Evolutionary conservation across 73 alveolate genomes (phyloP).

Genomic region (Tetrahymena thermophila): DNA sequence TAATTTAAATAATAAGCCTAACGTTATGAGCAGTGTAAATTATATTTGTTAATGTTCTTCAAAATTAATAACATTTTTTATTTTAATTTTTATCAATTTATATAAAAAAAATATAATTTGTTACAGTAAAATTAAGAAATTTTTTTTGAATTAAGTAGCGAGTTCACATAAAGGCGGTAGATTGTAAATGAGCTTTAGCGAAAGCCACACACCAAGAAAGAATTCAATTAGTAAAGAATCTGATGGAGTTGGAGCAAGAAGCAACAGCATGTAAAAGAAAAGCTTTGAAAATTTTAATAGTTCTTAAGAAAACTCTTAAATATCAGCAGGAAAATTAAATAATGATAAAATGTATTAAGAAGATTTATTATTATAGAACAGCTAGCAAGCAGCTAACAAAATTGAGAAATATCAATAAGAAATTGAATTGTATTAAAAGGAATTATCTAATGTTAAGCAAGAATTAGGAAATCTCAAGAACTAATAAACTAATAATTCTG

Average conservation of each 20-base stretch:
- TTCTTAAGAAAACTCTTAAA: not conserved
- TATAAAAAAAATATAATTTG: too few relatives aligned
- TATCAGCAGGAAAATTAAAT: not conserved
- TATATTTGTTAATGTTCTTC: too few relatives aligned
- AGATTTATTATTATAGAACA: not conserved
- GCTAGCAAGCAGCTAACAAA: not conserved
- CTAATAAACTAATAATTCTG: not conserved
- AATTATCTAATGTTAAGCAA: not conserved
- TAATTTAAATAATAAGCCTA: not conserved
- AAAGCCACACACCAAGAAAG: not conserved
- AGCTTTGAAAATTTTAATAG: not conserved
- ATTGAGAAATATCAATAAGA: not conserved
- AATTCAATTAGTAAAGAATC: not conserved
- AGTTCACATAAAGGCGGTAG: not conserved
- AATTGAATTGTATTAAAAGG: not conserved
- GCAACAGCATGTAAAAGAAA: not conserved
- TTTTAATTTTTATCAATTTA: too few relatives aligned
- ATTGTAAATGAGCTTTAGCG: not conserved
- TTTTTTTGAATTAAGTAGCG: not conserved
- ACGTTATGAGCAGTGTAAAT: not conserved
- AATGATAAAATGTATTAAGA: not conserved
- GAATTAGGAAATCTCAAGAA: not conserved
- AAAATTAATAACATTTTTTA: too few relatives aligned
- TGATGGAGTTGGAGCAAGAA: not conserved
- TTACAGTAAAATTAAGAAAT: too few relatives aligned